Evolutionary conservation across 768 basidiomycete species (phyloP).

Genomic region (Rhizopogon salebrosus): DNA sequence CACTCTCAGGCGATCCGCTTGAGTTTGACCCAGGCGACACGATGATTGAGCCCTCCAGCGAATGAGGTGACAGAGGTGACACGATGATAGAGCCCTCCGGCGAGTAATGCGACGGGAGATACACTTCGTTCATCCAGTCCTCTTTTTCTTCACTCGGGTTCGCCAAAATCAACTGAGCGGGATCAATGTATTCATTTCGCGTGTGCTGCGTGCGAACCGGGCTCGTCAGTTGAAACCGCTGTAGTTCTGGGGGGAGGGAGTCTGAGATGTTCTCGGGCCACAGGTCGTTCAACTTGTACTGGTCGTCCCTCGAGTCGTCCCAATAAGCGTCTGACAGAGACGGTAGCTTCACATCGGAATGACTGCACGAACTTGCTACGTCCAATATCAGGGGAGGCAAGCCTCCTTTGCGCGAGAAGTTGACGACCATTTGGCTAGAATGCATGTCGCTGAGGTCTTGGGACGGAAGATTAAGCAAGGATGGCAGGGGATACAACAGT

Average conservation of each 20-base stretch:
- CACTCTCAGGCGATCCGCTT: no score
- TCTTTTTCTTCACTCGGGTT: slow-evolving; percentile 1
- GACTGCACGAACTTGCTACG: background rate
- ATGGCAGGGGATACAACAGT: background rate
- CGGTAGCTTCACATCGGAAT: slow-evolving; percentile 7
- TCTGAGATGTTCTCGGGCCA: slow-evolving; percentile 1
- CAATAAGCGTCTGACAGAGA: slow-evolving; percentile 14
- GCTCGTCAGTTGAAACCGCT: slow-evolving; percentile 14
- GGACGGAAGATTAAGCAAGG: background rate
- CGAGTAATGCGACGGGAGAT: background rate
- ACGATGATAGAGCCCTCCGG: no score
- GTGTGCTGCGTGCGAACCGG: slow-evolving; percentile 1
- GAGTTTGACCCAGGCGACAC: no score
- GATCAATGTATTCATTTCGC: slow-evolving; percentile 21
- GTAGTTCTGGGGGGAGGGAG: slow-evolving; percentile 17
- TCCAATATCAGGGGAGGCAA: background rate
- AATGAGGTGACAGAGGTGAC: background rate
- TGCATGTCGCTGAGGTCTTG: background rate
- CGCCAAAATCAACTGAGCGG: slow-evolving; percentile 15
- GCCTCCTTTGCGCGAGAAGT: background rate
- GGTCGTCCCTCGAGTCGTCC: slow-evolving; percentile 12
- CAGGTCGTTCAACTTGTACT: slow-evolving; percentile 7
- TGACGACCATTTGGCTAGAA: background rate
- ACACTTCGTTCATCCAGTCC: background rate
- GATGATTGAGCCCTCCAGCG: background rate